A percentile compares a stretch with the other conserved stretches of the same genome.
phyloP scores from a whole-genome alignment of 345 rosid genomes.

The Sapria himalayana region DNA sequence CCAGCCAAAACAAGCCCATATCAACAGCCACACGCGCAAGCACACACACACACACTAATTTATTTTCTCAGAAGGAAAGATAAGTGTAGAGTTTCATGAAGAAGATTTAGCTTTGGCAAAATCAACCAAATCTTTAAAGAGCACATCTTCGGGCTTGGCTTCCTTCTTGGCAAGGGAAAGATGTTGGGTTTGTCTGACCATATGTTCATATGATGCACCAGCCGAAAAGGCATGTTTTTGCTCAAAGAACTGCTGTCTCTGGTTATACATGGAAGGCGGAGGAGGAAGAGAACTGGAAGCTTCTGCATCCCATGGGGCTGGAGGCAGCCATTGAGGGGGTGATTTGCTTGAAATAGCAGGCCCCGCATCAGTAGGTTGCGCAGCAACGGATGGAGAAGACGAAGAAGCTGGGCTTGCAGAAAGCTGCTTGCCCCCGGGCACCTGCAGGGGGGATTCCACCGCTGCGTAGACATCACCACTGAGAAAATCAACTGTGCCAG shows the following conservation, averaged over 20 bases:
- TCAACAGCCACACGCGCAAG: too few species aligned
- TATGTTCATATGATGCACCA: slow-evolving; percentile 31
- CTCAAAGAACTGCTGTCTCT: slow-evolving; percentile 49
- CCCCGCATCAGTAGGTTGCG: slow-evolving; percentile 37
- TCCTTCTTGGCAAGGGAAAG: slow-evolving; percentile 49
- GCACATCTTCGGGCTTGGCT: slow-evolving; percentile 59
- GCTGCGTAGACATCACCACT: slow-evolving; percentile 72
- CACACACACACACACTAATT: slow-evolving; percentile 8
- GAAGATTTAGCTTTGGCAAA: slow-evolving; percentile 77
- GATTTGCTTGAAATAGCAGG: slow-evolving; percentile 22
- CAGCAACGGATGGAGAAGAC: slow-evolving; percentile 9
- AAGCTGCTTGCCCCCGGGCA: slow-evolving; percentile 14
- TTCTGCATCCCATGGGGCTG: slow-evolving; percentile 59
- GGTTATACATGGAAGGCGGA: slow-evolving; percentile 51
- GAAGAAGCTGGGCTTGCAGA: slow-evolving; percentile 13
- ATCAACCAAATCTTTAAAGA: slow-evolving; percentile 80
- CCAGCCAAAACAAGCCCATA: too few species aligned
- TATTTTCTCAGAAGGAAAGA: slow-evolving; percentile 32
- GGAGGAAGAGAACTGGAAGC: slow-evolving; percentile 32
- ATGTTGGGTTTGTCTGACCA: slow-evolving; percentile 40
- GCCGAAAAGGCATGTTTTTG: slow-evolving; percentile 14
- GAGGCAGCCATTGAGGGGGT: slow-evolving; percentile 40
- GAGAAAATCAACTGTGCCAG: slow-evolving; percentile 49
- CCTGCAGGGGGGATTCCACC: slow-evolving; percentile 22
- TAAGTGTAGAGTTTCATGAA: slow-evolving; percentile 38